phyloP scores from a whole-genome alignment of 768 basidiomycete genomes.

The Calvatia gigantea region DNA sequence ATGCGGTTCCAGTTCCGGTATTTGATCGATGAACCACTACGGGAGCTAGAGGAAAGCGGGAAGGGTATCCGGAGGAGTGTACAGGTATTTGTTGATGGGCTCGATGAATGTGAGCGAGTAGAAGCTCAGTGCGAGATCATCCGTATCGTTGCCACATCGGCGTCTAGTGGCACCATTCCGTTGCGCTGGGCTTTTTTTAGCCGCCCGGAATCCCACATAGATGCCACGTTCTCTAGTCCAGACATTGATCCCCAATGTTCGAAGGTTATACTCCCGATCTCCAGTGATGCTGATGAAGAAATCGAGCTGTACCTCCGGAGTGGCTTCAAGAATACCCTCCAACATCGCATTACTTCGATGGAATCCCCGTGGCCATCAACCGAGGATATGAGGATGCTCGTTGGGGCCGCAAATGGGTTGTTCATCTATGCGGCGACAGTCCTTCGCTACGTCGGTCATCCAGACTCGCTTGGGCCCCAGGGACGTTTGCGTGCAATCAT shows the following conservation, averaged over 20 bases:
- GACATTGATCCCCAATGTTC: background rate
- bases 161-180: background rate
- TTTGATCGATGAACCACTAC: background rate
- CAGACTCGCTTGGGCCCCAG: background rate
- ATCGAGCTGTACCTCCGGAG: conserved; percentile 8
- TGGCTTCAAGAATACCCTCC: background rate
- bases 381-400: conserved; percentile 8
- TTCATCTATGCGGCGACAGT: conserved; percentile 26
- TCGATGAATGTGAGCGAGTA: background rate
- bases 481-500: background rate
- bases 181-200: conserved; percentile 5
- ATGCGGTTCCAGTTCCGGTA: background rate
- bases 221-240: background rate
- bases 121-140: background rate
- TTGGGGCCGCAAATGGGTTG: conserved; percentile 19
- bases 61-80: background rate
- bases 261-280: background rate
- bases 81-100: background rate
- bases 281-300: background rate
- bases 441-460: conserved; percentile 20
- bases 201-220: background rate
- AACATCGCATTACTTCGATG: background rate
- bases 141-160: background rate
- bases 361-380: conserved; percentile 9
- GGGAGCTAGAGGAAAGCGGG: background rate